Conservation (phyloP, 78 protist species). For the Dictyostelium brefeldianum region DNA sequence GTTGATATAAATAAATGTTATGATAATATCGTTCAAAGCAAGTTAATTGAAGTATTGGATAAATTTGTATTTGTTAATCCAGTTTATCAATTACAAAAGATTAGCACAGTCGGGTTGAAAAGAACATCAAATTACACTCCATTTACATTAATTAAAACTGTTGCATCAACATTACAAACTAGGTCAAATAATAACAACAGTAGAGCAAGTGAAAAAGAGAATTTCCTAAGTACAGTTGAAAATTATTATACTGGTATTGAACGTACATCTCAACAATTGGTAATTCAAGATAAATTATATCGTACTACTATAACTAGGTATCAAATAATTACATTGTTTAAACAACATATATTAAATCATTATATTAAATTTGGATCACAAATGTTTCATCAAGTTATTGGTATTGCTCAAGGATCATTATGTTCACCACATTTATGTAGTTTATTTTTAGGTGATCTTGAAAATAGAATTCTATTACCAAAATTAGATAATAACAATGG, state of each 20-base stretch:
- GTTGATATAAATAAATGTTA: conserved; percentile 14
- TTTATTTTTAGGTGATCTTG: conserved; percentile 31
- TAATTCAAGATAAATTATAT: not conserved
- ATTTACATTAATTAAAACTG: not conserved
- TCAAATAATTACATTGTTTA: not conserved
- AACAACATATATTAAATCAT: not conserved
- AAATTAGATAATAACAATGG: not conserved
- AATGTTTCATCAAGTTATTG: not conserved
- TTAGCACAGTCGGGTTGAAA: not conserved
- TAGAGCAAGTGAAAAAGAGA: no score
- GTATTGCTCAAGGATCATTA: conserved; percentile 43
- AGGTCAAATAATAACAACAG: no score
- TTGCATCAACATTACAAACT: not conserved
- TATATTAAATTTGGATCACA: not conserved
- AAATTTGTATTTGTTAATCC: not conserved
- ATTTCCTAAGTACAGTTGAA: not conserved
- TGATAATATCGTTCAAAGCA: conserved; percentile 16
- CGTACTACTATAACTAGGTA: not conserved
- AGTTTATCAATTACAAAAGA: not conserved
- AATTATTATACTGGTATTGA: not conserved
- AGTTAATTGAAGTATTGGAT: not conserved
- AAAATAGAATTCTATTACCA: not conserved
- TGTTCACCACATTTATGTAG: conserved; percentile 28
- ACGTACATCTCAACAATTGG: not conserved
- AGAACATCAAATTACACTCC: not conserved